Conservation (phyloP, 805 yeast genomes). For the Candida qinlingensis region DNA sequence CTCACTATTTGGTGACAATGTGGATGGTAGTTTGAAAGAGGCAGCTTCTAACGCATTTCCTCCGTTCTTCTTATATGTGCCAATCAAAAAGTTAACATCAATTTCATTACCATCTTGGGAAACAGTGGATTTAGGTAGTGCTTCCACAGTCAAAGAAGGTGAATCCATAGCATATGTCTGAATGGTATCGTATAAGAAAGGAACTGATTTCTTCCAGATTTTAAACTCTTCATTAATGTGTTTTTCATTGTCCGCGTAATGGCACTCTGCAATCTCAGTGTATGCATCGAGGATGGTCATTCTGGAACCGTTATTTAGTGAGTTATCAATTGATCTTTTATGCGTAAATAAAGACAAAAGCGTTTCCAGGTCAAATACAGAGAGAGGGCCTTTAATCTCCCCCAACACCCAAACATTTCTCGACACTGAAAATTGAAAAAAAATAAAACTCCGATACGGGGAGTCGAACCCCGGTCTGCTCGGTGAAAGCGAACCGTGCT, state of each 20-base stretch:
- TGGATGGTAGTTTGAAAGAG: conserved; percentile 33
- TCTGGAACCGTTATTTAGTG: not conserved
- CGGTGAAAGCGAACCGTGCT: conserved; percentile 84
- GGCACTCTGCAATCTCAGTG: conserved; percentile 18
- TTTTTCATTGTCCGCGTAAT: conserved; percentile 54
- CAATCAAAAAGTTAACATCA: conserved; percentile 37
- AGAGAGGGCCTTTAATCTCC: no score
- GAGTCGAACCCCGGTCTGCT: conserved; percentile 84
- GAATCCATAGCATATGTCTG: conserved; percentile 52
- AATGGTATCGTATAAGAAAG: conserved; percentile 64
- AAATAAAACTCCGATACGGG: conserved; percentile 63
- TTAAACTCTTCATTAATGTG: conserved; percentile 70
- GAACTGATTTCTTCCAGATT: conserved; percentile 81
- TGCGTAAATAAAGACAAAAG: not conserved
- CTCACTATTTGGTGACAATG: conserved; percentile 34
- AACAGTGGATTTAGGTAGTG: conserved; percentile 38
- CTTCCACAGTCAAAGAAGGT: conserved; percentile 56
- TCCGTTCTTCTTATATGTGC: conserved; percentile 38
- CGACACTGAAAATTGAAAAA: conserved; percentile 4
- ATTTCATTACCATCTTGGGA: conserved; percentile 26
- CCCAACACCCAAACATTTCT: conserved; percentile 1
- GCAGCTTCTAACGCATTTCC: conserved; percentile 43
- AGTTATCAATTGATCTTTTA: no score
- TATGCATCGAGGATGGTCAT: conserved; percentile 2
- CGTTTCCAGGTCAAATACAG: not conserved